Evolutionary conservation across 2,329 filamentous ascomycete species (phyloP).

Genomic region (Phialophora expanda): DNA sequence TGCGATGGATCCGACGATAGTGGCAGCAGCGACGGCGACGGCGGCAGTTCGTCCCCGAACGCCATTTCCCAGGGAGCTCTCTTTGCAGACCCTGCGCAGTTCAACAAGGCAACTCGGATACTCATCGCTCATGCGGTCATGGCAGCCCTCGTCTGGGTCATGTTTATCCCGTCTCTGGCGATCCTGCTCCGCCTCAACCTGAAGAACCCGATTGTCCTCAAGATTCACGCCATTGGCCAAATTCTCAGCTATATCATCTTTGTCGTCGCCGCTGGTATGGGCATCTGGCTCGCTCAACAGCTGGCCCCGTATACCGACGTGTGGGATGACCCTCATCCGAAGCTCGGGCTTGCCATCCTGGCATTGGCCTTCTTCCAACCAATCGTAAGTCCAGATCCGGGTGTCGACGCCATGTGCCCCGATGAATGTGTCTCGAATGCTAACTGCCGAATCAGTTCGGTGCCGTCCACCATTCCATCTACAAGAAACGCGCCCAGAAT

Average conservation of each 20-base stretch:
- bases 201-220: conserved; percentile 36
- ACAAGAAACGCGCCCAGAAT: conserved; percentile 34
- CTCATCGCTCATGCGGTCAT: conserved; percentile 41
- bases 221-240: conserved; percentile 41
- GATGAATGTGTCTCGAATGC: background rate
- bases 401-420: background rate
- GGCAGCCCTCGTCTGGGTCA: conserved; percentile 41
- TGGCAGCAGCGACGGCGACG: conserved; percentile 17
- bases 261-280: conserved; percentile 42
- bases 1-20: conserved; percentile 19
- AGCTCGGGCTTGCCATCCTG: conserved; percentile 42
- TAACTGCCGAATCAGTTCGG: conserved; percentile 34
- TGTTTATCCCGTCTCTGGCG: conserved; percentile 41
- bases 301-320: conserved; percentile 29
- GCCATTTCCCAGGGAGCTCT: conserved; percentile 13
- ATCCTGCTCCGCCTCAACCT: conserved; percentile 39
- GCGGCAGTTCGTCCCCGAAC: conserved; percentile 15
- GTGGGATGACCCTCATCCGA: conserved; percentile 42
- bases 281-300: conserved; percentile 42
- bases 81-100: conserved; percentile 23
- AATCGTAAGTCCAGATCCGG: conserved; percentile 23
- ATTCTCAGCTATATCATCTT: conserved; percentile 41
- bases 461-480: conserved; percentile 41
- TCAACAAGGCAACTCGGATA: conserved; percentile 29
- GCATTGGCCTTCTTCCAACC: conserved; percentile 43